Evolutionary conservation across 2,329 filamentous ascomycete species (phyloP), one percentile per base, ranked within the genome.

Genomic region (Intubia oerlemansii): DNA sequence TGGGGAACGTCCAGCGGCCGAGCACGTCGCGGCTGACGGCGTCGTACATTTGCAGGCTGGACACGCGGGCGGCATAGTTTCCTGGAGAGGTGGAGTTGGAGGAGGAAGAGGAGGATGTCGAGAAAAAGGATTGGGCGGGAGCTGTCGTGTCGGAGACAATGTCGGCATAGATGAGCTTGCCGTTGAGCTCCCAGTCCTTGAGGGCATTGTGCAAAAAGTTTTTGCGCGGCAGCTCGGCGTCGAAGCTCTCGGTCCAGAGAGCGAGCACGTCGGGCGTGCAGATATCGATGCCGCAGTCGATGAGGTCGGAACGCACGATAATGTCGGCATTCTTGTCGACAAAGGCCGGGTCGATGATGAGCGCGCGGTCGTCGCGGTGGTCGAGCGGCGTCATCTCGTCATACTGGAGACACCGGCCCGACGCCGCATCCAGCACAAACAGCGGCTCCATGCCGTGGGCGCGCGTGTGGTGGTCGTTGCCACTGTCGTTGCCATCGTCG

Each of bases 131-230:
- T 7, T 21, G 5, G 5, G 12, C 8, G 5, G 22, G n/a, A n/a
- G n/a, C n/a, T 9, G 13, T 27, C 70, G n/a, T n/a, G 29, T 82
- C 67, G 20, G 70, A 65, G 25, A 90, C 58, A 37, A 95, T 74
- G 42, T 95, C 77, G 3, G 81, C 76, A 47, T 93, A 82, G 29
- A 98, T 80, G n/a, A 81, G 82, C 55, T 95, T 92, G 34, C 84
- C 84, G 48, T 95, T 95, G 32, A 95, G 59, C 46, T 98, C 88
- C 56, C 81, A 92, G 47, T 98, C 88, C 53, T 93, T 93, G 30
- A 98, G 56, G 2, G 95, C 82, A 34, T 84, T 84, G 42, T 74
- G 70, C 27, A 85, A 51, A 42, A 81, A 84, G 38, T 80, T 73
- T 38, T 68, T 70, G 34, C 78, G 61, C 5, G 76, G 73, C 9